phyloP scores from a whole-genome alignment of 768 basidiomycete genomes.

The Pleurotus salmoneostramineus region DNA sequence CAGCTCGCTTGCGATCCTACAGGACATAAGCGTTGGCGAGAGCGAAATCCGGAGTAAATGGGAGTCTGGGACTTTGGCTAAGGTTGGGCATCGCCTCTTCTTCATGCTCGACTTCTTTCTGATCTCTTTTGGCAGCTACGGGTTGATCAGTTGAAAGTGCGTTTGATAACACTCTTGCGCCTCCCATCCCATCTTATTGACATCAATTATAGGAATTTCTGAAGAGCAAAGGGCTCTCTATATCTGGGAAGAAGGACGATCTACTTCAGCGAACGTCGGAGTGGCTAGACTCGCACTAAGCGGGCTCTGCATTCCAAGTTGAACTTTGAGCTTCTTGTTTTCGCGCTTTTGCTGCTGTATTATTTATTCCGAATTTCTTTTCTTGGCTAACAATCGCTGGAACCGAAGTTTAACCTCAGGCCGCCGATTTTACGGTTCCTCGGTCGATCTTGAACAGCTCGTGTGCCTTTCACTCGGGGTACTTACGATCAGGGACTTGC shows the following conservation, averaged over 20 bases:
- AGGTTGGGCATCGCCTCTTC: slow-evolving; percentile 41
- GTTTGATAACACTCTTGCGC: slow-evolving; percentile 11
- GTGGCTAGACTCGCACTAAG: slow-evolving; percentile 48
- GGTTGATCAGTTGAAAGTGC: slow-evolving; percentile 76
- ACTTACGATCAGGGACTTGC: too few species aligned
- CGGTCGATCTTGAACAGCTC: too few species aligned
- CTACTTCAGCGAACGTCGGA: slow-evolving; percentile 61
- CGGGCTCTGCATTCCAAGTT: not conserved
- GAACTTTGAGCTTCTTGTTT: not conserved
- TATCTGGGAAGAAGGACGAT: slow-evolving; percentile 71
- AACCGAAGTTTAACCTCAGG: not conserved
- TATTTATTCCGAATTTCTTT: not conserved
- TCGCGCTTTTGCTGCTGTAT: not conserved
- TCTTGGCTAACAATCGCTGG: not conserved
- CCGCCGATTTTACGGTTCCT: too few species aligned
- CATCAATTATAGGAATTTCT: slow-evolving; percentile 56
- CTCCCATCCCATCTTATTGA: slow-evolving; percentile 7
- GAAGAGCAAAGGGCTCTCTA: slow-evolving; percentile 56
- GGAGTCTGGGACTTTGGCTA: slow-evolving; percentile 54
- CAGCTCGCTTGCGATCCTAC: not conserved
- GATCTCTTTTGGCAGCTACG: slow-evolving; percentile 44
- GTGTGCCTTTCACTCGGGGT: too few species aligned
- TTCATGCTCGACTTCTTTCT: not conserved
- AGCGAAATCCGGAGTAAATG: slow-evolving; percentile 70
- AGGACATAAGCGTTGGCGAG: slow-evolving; percentile 68